Conservation (phyloP, 1,139 yeast species). For the Saccharomyces hybrid region DNA sequence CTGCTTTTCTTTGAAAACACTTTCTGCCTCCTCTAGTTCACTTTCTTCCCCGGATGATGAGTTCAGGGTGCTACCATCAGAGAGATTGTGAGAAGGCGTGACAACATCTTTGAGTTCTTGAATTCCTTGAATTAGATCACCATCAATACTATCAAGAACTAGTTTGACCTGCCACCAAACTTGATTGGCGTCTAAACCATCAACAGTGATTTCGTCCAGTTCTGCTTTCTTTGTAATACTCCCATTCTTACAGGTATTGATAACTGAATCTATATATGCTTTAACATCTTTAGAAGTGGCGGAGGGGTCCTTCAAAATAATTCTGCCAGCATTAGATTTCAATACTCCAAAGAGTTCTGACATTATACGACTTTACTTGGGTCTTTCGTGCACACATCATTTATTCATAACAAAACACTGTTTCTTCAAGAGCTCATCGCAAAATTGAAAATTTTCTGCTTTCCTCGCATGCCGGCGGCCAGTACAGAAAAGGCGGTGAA, state of each 20-base stretch:
- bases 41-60: conserved; percentile 13
- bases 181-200: conserved; percentile 84
- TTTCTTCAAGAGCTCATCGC: background rate
- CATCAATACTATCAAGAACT: conserved; percentile 65
- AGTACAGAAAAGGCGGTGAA: background rate
- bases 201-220: conserved; percentile 73
- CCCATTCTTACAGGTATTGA: conserved; percentile 15
- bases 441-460: background rate
- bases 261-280: conserved; percentile 26
- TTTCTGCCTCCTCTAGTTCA: conserved; percentile 10
- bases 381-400: background rate
- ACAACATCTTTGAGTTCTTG: conserved; percentile 36
- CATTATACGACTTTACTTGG: conserved; percentile 8
- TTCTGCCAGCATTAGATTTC: conserved; percentile 16
- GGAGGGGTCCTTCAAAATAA: conserved; percentile 15
- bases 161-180: conserved; percentile 91
- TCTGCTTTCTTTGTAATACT: conserved; percentile 46
- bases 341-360: conserved; percentile 14
- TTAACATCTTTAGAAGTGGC: conserved; percentile 20
- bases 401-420: background rate
- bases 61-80: conserved; percentile 6
- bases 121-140: conserved; percentile 44
- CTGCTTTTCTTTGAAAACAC: background rate
- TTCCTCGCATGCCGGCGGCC: background rate
- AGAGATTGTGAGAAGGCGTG: conserved; percentile 12